phyloP scores from a whole-genome alignment of 208 protist genomes.

The Trypanosoma melophagium region DNA sequence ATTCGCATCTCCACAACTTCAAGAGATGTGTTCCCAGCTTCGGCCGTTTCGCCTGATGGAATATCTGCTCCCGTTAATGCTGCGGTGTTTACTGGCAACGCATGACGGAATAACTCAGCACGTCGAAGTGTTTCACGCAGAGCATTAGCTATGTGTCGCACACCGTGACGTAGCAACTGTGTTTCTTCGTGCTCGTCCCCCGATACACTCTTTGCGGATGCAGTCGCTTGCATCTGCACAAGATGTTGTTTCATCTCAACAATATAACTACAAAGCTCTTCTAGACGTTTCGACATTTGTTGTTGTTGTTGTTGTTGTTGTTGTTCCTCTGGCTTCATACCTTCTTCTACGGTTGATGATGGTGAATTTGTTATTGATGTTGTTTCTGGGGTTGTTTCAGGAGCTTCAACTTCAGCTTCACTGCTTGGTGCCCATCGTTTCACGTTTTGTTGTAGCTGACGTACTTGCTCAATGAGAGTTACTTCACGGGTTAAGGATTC shows the following conservation, averaged over 20 bases:
- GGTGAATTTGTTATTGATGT: too few species aligned
- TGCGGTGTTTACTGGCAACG: constrained; percentile 3
- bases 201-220: background rate
- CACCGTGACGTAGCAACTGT: constrained; percentile 15
- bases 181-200: constrained; percentile 4
- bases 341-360: background rate
- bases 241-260: constrained; percentile 18
- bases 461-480: constrained; percentile 36
- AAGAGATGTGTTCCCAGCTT: background rate
- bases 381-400: background rate
- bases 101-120: constrained; percentile 24
- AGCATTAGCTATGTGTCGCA: constrained; percentile 20
- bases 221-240: constrained; percentile 22
- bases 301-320: background rate
- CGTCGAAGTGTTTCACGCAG: constrained; percentile 23
- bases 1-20: background rate
- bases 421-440: constrained; percentile 6
- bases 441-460: constrained; percentile 47
- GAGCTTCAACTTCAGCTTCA: background rate
- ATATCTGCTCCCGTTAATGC: background rate
- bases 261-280: constrained; percentile 16
- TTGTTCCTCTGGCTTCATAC: background rate
- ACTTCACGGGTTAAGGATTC: constrained; percentile 41
- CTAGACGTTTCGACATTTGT: constrained; percentile 4
- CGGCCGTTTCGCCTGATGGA: background rate